phyloP scores from a whole-genome alignment of 75 land plant species.

The Gnetum montanum region DNA sequence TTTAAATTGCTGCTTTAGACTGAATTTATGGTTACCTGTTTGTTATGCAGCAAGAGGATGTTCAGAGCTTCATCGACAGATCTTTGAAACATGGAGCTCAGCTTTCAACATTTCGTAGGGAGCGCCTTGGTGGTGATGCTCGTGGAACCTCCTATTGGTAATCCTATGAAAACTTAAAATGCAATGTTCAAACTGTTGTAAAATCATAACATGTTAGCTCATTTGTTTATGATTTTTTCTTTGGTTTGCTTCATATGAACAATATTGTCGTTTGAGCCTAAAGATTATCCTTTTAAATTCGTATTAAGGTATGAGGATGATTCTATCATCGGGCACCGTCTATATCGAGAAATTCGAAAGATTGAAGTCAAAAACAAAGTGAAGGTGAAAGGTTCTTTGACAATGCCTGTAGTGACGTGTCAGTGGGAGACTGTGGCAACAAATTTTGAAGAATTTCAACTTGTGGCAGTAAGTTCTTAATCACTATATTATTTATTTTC shows the following conservation, averaged over 20 bases:
- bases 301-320: constrained; percentile 79
- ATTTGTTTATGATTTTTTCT: too few relatives aligned
- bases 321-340: constrained; percentile 69
- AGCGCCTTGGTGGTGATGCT: constrained; percentile 75
- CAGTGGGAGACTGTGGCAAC: constrained; percentile 97
- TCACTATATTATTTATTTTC: not conserved
- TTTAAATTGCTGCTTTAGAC: too few relatives aligned
- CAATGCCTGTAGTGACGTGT: constrained; percentile 35
- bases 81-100: constrained; percentile 59
- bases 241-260: too few relatives aligned
- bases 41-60: constrained; percentile 99
- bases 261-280: not conserved
- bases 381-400: constrained; percentile 38
- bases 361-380: constrained; percentile 41
- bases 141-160: constrained; percentile 86
- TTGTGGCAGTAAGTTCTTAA: constrained; percentile 69
- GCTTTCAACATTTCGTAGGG: constrained; percentile 74
- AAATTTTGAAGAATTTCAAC: constrained; percentile 86
- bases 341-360: constrained; percentile 73
- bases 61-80: constrained; percentile 59
- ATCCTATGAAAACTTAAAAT: too few relatives aligned
- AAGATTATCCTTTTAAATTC: too few relatives aligned
- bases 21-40: too few relatives aligned
- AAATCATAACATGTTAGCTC: too few relatives aligned
- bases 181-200: too few relatives aligned